A percentile compares a stretch with the other conserved stretches of the same genome.
These are phyloP conservation scores for Kodamaea arcana DNA, from an alignment of 1,139 yeast species.

Conservation along the genomic window DNA sequence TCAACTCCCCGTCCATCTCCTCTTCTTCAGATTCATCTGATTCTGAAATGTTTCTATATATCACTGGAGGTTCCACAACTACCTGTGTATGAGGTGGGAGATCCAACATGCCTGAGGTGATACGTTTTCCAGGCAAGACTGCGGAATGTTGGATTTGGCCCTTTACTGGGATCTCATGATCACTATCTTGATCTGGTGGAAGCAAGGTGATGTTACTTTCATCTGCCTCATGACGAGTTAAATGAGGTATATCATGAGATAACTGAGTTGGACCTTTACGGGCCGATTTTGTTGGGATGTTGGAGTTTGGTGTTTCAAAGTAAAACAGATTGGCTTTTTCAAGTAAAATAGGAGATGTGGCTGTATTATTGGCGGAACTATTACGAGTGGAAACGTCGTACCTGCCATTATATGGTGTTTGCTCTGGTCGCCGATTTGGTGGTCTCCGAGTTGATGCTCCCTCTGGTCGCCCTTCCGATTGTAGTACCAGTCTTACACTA, in stretches of 20 bases:
- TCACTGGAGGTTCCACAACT: background rate
- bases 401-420: too few species aligned
- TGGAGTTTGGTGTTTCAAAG: conserved; percentile 25
- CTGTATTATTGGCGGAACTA: conserved; percentile 9
- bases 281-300: conserved; percentile 22
- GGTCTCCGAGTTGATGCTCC: background rate
- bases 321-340: conserved; percentile 19
- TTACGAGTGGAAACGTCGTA: conserved; percentile 7
- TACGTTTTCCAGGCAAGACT: conserved; percentile 39
- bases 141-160: conserved; percentile 4
- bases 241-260: conserved; percentile 6
- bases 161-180: conserved; percentile 23
- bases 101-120: conserved; percentile 64
- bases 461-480: conserved; percentile 1
- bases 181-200: conserved; percentile 28
- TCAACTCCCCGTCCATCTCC: background rate
- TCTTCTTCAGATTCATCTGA: background rate
- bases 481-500: conserved; percentile 2
- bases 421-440: too few species aligned
- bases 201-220: conserved; percentile 28
- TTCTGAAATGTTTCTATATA: background rate
- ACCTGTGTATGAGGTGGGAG: conserved; percentile 22
- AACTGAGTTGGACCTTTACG: conserved; percentile 2
- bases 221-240: conserved; percentile 9
- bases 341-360: conserved; percentile 8